These are phyloP conservation scores for Osmanthus fragrans DNA, from an alignment of 257 asterid species.

Conservation along the genomic window DNA sequence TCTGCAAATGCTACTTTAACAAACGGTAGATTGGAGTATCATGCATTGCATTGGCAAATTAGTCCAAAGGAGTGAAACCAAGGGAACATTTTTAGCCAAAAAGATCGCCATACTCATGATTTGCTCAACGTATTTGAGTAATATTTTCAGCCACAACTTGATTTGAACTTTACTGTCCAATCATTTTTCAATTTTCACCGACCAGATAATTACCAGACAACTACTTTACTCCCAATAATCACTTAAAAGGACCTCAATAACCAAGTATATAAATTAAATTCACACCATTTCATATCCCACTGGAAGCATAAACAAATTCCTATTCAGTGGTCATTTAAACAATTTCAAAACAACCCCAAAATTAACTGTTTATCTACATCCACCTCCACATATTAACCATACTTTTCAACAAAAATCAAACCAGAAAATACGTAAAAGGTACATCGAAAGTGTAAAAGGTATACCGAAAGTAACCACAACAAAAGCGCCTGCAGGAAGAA, in stretches of 20 bases:
- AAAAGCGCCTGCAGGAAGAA: slow-evolving; percentile 76
- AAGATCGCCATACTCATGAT: neutral
- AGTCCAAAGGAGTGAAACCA: neutral
- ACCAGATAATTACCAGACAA: neutral
- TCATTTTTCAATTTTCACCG: neutral
- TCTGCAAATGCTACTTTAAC: neutral
- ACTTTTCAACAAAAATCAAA: slow-evolving; percentile 5
- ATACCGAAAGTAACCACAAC: slow-evolving; percentile 75
- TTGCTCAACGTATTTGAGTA: neutral
- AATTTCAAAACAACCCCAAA: no score
- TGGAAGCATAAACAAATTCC: no score
- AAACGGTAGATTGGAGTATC: neutral
- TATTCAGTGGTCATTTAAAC: no score
- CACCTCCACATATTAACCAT: slow-evolving; percentile 15
- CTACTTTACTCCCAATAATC: neutral
- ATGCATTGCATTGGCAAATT: neutral
- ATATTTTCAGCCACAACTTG: no score
- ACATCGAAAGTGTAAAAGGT: no score
- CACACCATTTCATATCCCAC: no score
- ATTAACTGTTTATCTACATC: no score
- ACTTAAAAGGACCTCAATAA: neutral
- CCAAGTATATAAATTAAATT: no score
- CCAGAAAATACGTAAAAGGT: neutral
- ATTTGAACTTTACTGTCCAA: neutral
- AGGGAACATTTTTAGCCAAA: neutral